Evolutionary conservation across 352 stramenopile genomes (phyloP), one percentile per base, ranked within the genome.

Genomic region (Phytopythium montanum): DNA sequence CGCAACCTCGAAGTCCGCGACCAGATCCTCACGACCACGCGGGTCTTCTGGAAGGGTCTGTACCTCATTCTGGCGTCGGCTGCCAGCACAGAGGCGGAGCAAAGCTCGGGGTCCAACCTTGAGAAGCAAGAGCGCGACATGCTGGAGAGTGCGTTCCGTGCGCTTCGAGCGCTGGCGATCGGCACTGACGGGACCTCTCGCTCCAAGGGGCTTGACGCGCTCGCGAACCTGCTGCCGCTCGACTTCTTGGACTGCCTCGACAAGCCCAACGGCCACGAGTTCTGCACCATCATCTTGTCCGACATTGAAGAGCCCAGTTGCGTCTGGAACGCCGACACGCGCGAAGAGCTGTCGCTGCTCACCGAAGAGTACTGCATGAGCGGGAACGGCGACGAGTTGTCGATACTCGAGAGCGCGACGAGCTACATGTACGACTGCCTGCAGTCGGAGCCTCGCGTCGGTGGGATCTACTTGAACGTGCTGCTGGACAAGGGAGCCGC

Each of bases 391-490:
- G 73, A 90, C 34, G 78, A 77, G 29, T 46, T 91, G 39, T 83
- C 76, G 0, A 84, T 92, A 54, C 46, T 94, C 56, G 84, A 94
- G 55, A 88, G 63, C 50, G 72, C 80, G 5, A 78, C 72, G 1
- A 88, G 75, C 57, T 81, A 94, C 65, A 90, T 90, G 76, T 94
- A 94, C 58, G 81, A 92, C 65, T 90, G 81, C 54, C 53, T 94
- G 13, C 86, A 85, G 42, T 68, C 71, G 8, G 81, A 94, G 28
- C 81, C 84, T 12, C 73, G 75, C 28, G 72, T 92, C 45, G 81
- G 80, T 34, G 81, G 80, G 10, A 87, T 94, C 18, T 94, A 88
- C 60, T 51, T 94, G 19, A 65, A 70, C 3, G 76, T 92, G 41
- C 60, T 94, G 28, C 65, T 92, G 23, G 80, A 88, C 39, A 91